Percentiles rank a stretch among this genome's conserved stretches.
Conservation (phyloP, 768 basidiomycete species). For the Chalciporus piperatus region DNA sequence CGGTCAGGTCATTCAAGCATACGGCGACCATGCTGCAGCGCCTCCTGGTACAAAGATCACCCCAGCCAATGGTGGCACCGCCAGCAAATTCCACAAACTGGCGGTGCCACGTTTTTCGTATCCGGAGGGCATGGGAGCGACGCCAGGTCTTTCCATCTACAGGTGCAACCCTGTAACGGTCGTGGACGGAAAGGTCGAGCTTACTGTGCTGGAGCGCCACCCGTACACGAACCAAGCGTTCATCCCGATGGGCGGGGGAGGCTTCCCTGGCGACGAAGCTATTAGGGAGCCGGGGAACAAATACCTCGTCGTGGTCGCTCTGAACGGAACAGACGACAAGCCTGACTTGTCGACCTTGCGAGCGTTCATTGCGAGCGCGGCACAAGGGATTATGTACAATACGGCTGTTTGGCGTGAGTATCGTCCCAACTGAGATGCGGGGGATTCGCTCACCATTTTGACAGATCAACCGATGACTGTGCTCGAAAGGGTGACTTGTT, state of each 20-base stretch:
- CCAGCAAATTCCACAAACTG: constrained; percentile 90
- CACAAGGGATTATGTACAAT: constrained; percentile 86
- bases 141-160: constrained; percentile 78
- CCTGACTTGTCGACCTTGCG: constrained; percentile 74
- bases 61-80: constrained; percentile 85
- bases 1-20: constrained; percentile 91
- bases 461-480: constrained; percentile 93
- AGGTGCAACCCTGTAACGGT: constrained; percentile 59
- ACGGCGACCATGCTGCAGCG: constrained; percentile 59
- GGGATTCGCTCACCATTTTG: constrained; percentile 8
- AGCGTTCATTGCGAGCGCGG: constrained; percentile 77
- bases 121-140: constrained; percentile 52
- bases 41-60: constrained; percentile 73
- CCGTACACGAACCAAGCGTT: constrained; percentile 89
- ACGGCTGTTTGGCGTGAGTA: constrained; percentile 88
- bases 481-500: constrained; percentile 56
- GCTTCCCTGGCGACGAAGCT: constrained; percentile 39
- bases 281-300: constrained; percentile 46
- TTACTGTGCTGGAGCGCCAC: constrained; percentile 86
- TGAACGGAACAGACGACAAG: constrained; percentile 70
- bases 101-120: constrained; percentile 69
- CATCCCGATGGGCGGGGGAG: constrained; percentile 81
- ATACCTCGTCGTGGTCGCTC: constrained; percentile 86
- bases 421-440: background rate
- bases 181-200: constrained; percentile 47